A percentile compares a stretch with the other conserved stretches of the same genome.
phyloP scores from a whole-genome alignment of 2,329 filamentous ascomycete species.

The Alternaria atra region DNA sequence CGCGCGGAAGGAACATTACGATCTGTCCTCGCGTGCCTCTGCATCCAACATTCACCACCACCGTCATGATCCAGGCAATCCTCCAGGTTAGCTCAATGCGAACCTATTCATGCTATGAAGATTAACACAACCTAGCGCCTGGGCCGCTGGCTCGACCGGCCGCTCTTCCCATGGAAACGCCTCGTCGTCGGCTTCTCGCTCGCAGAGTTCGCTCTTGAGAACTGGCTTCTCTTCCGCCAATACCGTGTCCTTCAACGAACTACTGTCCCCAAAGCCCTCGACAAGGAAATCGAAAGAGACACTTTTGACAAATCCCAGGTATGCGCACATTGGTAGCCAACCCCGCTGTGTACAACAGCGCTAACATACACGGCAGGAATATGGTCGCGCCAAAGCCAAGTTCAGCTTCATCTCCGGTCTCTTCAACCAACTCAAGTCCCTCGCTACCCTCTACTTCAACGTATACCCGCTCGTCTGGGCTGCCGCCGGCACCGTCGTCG shows the following conservation, averaged over 20 bases:
- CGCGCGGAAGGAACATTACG: conserved; percentile 10
- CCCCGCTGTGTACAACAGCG: conserved; percentile 1
- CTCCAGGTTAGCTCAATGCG: conserved; percentile 36
- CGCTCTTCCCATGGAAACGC: conserved; percentile 96
- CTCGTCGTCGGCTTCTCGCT: conserved; percentile 94
- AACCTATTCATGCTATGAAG: not conserved
- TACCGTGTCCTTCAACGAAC: conserved; percentile 84
- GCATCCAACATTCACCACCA: conserved; percentile 16
- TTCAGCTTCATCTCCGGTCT: conserved; percentile 83
- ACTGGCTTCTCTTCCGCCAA: conserved; percentile 87
- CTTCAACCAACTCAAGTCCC: conserved; percentile 86
- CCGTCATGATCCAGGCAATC: conserved; percentile 50
- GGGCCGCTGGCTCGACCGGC: conserved; percentile 86
- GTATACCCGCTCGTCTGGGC: conserved; percentile 91
- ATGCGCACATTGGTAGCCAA: not conserved
- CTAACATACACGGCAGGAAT: conserved; percentile 63
- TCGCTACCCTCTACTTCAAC: conserved; percentile 89
- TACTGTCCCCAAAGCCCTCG: conserved; percentile 83
- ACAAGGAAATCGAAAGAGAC: conserved; percentile 86
- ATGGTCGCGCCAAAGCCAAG: conserved; percentile 93
- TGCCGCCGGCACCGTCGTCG: conserved; percentile 77
- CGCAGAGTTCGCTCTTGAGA: conserved; percentile 89
- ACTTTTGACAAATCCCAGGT: conserved; percentile 93
- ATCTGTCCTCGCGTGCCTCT: conserved; percentile 36
- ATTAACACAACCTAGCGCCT: conserved; percentile 63